Percentiles rank a stretch among this genome's conserved stretches.
Conservation (phyloP, 768 basidiomycete species). For the Neoboletus subvelutipes region DNA sequence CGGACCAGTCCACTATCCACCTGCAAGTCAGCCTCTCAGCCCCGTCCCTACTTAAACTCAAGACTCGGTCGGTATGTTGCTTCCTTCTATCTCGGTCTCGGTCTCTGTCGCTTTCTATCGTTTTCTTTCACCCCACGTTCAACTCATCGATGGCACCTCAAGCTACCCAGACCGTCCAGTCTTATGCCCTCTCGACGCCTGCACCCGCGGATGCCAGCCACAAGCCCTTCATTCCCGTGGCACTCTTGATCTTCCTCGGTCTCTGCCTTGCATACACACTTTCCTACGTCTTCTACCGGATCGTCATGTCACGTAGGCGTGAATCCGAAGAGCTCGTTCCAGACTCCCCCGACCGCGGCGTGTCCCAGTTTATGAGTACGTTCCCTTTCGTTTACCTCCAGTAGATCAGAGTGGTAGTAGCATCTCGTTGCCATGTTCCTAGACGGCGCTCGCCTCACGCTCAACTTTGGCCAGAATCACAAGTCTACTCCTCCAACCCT, state of each 20-base stretch:
- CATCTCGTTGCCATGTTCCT: not conserved
- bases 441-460: conserved; percentile 29
- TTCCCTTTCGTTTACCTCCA: not conserved
- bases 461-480: conserved; percentile 14
- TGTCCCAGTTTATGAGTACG: conserved; percentile 30
- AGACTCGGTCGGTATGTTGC: not conserved
- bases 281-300: conserved; percentile 29
- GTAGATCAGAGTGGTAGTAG: not conserved
- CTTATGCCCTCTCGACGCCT: conserved; percentile 6
- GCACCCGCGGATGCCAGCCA: not conserved
- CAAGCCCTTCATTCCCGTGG: conserved; percentile 17
- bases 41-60: conserved; percentile 6
- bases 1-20: not conserved
- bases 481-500: not conserved
- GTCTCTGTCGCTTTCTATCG: conserved; percentile 11
- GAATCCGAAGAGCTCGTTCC: conserved; percentile 12
- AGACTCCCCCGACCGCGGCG: conserved; percentile 22
- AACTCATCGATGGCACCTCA: conserved; percentile 26
- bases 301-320: conserved; percentile 20
- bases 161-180: conserved; percentile 2
- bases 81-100: conserved; percentile 14
- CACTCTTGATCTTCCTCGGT: conserved; percentile 24
- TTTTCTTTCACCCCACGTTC: conserved; percentile 1
- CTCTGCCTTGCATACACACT: conserved; percentile 27
- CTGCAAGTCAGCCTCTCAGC: conserved; percentile 23